These are phyloP conservation scores for Sphaerulina populicola DNA, from an alignment of 2,329 filamentous ascomycete species.

Conservation along the genomic window DNA sequence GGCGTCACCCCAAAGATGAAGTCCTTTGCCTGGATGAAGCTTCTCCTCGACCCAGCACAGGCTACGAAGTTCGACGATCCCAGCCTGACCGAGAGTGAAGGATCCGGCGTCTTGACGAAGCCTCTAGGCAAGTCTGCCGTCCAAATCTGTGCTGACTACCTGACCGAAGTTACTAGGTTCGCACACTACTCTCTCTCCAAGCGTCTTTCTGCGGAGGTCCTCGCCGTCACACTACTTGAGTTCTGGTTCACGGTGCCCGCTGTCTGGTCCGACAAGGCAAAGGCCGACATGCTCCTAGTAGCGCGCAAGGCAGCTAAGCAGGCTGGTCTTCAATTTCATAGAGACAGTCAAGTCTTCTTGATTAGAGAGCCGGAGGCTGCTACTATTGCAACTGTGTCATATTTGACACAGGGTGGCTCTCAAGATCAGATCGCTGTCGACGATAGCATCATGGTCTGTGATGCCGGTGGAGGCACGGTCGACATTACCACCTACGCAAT, in stretches of 20 bases:
- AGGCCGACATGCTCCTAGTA: slow-evolving; percentile 66
- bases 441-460: slow-evolving; percentile 12
- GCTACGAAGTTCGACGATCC: slow-evolving; percentile 11
- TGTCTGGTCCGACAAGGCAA: slow-evolving; percentile 71
- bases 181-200: neutral
- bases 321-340: slow-evolving; percentile 49
- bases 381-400: slow-evolving; percentile 42
- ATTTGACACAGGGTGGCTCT: neutral
- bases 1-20: slow-evolving; percentile 5
- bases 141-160: slow-evolving; percentile 12
- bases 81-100: slow-evolving; percentile 5
- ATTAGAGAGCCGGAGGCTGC: slow-evolving; percentile 71
- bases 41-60: slow-evolving; percentile 3
- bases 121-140: slow-evolving; percentile 7
- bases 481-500: slow-evolving; percentile 15
- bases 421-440: slow-evolving; percentile 1
- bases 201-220: neutral
- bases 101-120: slow-evolving; percentile 1
- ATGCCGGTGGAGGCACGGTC: slow-evolving; percentile 16
- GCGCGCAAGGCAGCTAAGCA: slow-evolving; percentile 69
- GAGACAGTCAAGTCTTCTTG: slow-evolving; percentile 36
- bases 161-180: neutral
- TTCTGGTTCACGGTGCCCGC: slow-evolving; percentile 72
- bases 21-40: slow-evolving; percentile 14
- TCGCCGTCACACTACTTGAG: slow-evolving; percentile 56